These are phyloP conservation scores for Puccinia sorghi DNA, from an alignment of 1,284 basidiomycete genomes.

Conservation along the genomic window DNA sequence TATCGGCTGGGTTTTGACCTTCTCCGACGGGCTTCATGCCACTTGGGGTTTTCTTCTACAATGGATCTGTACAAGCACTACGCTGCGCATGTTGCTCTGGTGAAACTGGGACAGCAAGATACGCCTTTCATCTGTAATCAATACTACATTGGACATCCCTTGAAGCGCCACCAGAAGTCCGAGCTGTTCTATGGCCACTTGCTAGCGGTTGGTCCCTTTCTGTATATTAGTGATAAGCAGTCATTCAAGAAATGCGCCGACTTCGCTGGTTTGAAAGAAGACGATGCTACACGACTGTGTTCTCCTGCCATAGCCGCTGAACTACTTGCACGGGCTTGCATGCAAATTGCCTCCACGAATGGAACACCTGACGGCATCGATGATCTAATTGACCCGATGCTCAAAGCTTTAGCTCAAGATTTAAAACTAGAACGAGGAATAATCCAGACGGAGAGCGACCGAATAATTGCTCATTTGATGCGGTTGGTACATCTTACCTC, in stretches of 20 bases:
- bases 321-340: conserved; percentile 42
- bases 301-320: conserved; percentile 34
- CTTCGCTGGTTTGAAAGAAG: conserved; percentile 16
- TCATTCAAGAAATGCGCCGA: conserved; percentile 28
- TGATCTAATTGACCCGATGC: conserved; percentile 13
- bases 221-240: conserved; percentile 20
- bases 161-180: conserved; percentile 68
- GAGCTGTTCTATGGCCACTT: conserved; percentile 71
- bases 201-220: conserved; percentile 52
- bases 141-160: conserved; percentile 61
- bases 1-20: conserved; percentile 67
- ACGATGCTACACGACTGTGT: conserved; percentile 27
- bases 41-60: conserved; percentile 70
- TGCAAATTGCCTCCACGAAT: not conserved
- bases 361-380: conserved; percentile 1
- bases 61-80: conserved; percentile 75
- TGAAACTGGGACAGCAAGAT: not conserved
- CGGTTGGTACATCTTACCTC: not conserved
- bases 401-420: conserved; percentile 2
- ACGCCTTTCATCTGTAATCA: conserved; percentile 53
- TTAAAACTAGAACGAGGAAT: conserved; percentile 28
- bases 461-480: conserved; percentile 35
- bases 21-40: conserved; percentile 66
- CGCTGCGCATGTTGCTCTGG: conserved; percentile 67
- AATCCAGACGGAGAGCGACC: conserved; percentile 30